These are phyloP conservation scores for Didymella sp. DNA, from an alignment of 2,329 filamentous ascomycete genomes.

Conservation along the genomic window DNA sequence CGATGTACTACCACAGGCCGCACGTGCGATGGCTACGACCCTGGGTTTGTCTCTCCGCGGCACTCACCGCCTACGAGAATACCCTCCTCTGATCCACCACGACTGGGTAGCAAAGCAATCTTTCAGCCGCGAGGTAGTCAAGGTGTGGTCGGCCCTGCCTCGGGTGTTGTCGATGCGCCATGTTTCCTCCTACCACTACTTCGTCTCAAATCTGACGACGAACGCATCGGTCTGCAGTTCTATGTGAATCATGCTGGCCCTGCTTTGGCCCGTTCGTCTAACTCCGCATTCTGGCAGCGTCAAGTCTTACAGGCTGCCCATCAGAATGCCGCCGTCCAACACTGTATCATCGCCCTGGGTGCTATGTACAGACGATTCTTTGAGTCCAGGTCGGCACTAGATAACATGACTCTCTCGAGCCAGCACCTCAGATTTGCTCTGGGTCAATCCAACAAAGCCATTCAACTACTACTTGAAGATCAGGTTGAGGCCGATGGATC, in stretches of 20 bases:
- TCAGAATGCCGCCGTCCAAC: slow-evolving; percentile 38
- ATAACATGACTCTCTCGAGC: slow-evolving; percentile 33
- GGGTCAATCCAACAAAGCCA: slow-evolving; percentile 41
- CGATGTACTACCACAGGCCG: slow-evolving; percentile 44
- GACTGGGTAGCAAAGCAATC: neutral
- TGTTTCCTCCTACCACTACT: slow-evolving; percentile 26
- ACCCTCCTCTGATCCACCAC: neutral
- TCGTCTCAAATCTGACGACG: slow-evolving; percentile 29
- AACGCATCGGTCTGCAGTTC: slow-evolving; percentile 42
- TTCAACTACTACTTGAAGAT: slow-evolving; percentile 31
- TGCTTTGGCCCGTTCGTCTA: slow-evolving; percentile 39
- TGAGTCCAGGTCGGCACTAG: slow-evolving; percentile 26
- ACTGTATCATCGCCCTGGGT: slow-evolving; percentile 41
- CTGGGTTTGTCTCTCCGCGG: neutral
- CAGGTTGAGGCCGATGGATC: slow-evolving; percentile 4
- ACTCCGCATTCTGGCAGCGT: slow-evolving; percentile 42
- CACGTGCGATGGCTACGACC: slow-evolving; percentile 43
- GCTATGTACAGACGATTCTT: slow-evolving; percentile 45
- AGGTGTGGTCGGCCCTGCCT: neutral
- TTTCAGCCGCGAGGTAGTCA: neutral
- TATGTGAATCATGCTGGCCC: slow-evolving; percentile 35
- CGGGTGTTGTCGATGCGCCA: slow-evolving; percentile 2
- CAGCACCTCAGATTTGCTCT: slow-evolving; percentile 41
- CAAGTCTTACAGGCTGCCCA: slow-evolving; percentile 44
- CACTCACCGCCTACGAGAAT: neutral